phyloP scores from a whole-genome alignment of 345 rosid species.

The Populus ilicifolia region DNA sequence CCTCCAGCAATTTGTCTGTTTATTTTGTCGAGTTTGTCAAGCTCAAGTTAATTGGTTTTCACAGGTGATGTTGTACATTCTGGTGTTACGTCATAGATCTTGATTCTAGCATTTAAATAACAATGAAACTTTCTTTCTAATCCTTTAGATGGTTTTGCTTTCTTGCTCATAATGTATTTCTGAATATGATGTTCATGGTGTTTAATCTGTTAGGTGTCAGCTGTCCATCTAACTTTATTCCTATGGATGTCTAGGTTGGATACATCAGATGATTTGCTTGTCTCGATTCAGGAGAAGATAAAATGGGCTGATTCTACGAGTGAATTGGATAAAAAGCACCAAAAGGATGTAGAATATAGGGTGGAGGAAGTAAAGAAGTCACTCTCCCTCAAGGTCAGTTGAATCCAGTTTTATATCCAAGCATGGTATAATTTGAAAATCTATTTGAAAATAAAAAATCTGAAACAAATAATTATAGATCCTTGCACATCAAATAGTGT shows the following conservation, averaged over 20 bases:
- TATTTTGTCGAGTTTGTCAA: neutral
- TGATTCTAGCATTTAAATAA: neutral
- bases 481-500: neutral
- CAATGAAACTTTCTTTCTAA: neutral
- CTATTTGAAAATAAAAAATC: neutral
- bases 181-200: neutral
- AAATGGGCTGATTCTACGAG: conserved; percentile 99
- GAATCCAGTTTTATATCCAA: conserved; percentile 36
- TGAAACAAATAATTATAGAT: neutral
- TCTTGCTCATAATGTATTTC: neutral
- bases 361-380: conserved; percentile 85
- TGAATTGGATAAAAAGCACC: conserved; percentile 76
- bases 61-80: neutral
- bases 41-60: neutral
- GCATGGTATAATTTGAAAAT: neutral
- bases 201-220: neutral
- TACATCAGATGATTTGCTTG: conserved; percentile 79
- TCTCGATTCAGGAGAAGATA: conserved; percentile 88
- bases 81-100: neutral
- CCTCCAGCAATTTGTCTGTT: neutral
- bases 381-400: conserved; percentile 83
- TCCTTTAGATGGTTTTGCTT: neutral
- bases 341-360: conserved; percentile 71
- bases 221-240: neutral
- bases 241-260: conserved; percentile 50